Conservation (phyloP, 257 asterid genomes). For the Paraleonurus japonicus region DNA sequence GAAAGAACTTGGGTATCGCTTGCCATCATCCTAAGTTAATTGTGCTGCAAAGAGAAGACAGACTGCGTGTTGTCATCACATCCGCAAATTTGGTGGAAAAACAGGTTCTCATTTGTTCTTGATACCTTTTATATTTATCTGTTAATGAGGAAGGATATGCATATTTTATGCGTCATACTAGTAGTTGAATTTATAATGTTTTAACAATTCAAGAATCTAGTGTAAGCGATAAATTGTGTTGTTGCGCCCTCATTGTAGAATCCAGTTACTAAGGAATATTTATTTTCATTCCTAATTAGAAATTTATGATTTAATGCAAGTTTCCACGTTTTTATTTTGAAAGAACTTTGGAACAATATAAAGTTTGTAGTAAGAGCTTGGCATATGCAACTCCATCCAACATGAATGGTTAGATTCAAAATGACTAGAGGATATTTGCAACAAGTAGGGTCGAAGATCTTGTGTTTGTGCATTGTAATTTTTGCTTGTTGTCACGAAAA, state of each 20-base stretch:
- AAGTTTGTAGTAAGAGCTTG: background rate
- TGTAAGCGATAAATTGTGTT: background rate
- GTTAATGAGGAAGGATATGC: constrained; percentile 18
- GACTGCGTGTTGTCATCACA: constrained; percentile 72
- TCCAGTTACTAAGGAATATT: background rate
- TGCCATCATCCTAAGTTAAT: constrained; percentile 92
- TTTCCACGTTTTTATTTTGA: background rate
- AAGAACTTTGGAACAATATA: background rate
- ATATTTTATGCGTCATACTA: constrained; percentile 1
- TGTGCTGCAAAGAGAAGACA: constrained; percentile 75
- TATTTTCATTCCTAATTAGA: background rate
- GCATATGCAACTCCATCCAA: background rate
- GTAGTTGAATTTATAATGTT: background rate
- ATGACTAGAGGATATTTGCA: too few species aligned
- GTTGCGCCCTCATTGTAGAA: background rate
- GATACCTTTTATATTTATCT: constrained; percentile 17
- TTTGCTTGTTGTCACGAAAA: too few species aligned
- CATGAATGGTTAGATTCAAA: background rate
- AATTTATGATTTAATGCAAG: background rate
- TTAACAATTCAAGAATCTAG: background rate
- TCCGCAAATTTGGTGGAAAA: constrained; percentile 86
- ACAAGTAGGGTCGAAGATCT: background rate
- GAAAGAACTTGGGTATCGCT: constrained; percentile 74
- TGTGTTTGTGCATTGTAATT: background rate
- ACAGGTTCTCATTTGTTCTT: constrained; percentile 54